phyloP scores from a whole-genome alignment of 495 filamentous ascomycete species.

The Daldinia childiae region DNA sequence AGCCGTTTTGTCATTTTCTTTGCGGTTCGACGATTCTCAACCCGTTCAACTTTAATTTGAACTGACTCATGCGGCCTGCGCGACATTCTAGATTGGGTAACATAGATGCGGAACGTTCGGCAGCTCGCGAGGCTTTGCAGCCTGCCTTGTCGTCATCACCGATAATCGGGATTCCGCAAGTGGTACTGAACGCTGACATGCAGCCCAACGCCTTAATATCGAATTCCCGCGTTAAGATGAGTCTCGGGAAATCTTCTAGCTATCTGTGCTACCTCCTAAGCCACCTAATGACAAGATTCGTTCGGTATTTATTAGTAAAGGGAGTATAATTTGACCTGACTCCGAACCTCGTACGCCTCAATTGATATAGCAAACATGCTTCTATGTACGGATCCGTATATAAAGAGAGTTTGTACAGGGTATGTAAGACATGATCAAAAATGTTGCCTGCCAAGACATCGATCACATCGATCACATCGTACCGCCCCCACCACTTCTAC shows the following conservation, averaged over 20 bases:
- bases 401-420: too few relatives aligned
- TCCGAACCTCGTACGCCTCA: background rate
- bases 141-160: slow-evolving; percentile 31
- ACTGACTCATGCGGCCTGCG: slow-evolving; percentile 29
- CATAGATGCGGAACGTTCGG: slow-evolving; percentile 30
- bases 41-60: slow-evolving; percentile 20
- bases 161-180: background rate
- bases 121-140: slow-evolving; percentile 16
- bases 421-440: slow-evolving; percentile 1
- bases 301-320: background rate
- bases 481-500: slow-evolving; percentile 7
- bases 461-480: background rate
- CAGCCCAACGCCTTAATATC: background rate
- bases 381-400: too few relatives aligned
- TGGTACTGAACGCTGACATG: background rate
- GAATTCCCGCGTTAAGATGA: background rate
- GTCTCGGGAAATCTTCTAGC: background rate
- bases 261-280: background rate
- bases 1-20: background rate
- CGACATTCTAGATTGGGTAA: slow-evolving; percentile 16
- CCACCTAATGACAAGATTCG: background rate
- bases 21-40: background rate
- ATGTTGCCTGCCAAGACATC: slow-evolving; percentile 38
- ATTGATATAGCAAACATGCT: background rate
- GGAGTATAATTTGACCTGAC: background rate